Conservation (phyloP, 2,329 filamentous ascomycete genomes). For the Xylaria multiplex region DNA sequence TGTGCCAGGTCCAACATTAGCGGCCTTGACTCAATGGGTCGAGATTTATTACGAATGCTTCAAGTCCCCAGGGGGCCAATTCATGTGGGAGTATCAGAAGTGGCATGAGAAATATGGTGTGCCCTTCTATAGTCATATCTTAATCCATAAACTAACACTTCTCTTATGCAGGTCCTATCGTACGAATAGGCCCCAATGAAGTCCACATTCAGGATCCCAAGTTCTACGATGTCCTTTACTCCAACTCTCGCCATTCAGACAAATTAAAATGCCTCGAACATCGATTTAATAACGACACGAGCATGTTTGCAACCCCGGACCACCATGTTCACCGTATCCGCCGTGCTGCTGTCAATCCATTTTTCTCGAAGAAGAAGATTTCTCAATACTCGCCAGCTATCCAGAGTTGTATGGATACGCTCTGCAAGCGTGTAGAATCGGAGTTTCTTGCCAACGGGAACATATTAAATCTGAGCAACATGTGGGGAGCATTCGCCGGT, state of each 20-base stretch:
- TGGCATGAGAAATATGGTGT: constrained; percentile 1
- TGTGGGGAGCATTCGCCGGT: constrained; percentile 1
- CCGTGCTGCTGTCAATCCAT: not conserved
- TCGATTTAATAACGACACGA: not conserved
- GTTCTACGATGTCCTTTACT: not conserved
- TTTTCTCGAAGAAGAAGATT: constrained; percentile 8
- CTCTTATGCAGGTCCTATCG: not conserved
- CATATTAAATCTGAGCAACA: not conserved
- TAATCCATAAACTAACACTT: no score
- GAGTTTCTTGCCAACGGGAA: not conserved
- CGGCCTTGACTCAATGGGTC: not conserved
- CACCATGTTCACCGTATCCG: not conserved
- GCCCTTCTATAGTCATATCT: no score
- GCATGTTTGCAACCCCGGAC: not conserved
- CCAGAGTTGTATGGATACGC: not conserved
- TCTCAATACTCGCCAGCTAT: not conserved
- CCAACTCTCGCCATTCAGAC: not conserved
- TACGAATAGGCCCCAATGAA: not conserved
- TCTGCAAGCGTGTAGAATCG: not conserved
- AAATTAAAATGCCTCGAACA: not conserved
- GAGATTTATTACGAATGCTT: constrained; percentile 6
- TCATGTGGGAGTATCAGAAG: constrained; percentile 3
- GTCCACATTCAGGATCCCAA: not conserved
- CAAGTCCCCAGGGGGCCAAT: not conserved
- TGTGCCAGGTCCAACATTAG: not conserved